Percentiles rank a stretch among this genome's conserved stretches.
phyloP scores from a whole-genome alignment of 2,329 filamentous ascomycete species.

The Akanthomyces lecanii region DNA sequence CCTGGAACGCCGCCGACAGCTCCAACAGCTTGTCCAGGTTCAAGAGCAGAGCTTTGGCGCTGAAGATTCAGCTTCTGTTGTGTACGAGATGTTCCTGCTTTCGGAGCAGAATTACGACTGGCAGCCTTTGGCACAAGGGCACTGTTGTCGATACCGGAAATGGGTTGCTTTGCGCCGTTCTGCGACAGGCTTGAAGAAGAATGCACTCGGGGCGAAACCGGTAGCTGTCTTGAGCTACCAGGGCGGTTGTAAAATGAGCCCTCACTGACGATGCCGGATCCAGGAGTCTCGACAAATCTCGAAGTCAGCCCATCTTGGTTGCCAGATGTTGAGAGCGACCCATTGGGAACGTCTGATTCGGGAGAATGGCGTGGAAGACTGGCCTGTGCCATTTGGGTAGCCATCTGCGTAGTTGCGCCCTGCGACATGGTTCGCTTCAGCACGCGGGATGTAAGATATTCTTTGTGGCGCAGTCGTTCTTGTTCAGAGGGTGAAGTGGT shows the following conservation, averaged over 20 bases:
- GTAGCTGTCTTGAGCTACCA: conserved; percentile 29
- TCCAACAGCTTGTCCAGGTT: conserved; percentile 49
- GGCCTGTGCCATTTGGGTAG: conserved; percentile 47
- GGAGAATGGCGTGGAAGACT: conserved; percentile 35
- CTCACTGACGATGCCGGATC: conserved; percentile 46
- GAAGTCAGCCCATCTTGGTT: conserved; percentile 51
- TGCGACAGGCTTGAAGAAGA: conserved; percentile 37
- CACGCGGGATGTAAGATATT: conserved; percentile 63
- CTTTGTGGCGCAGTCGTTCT: conserved; percentile 50
- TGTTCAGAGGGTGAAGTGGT: conserved; percentile 32
- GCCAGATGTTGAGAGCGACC: conserved; percentile 25
- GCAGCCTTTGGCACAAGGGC: conserved; percentile 44
- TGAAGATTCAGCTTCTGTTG: conserved; percentile 75
- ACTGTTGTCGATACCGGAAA: conserved; percentile 34
- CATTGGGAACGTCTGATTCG: conserved; percentile 26
- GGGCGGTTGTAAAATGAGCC: conserved; percentile 47
- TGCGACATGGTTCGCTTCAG: conserved; percentile 61
- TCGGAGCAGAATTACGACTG: conserved; percentile 36
- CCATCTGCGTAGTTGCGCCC: conserved; percentile 61
- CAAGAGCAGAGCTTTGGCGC: conserved; percentile 67
- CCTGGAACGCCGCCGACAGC: conserved; percentile 37
- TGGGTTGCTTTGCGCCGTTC: conserved; percentile 23
- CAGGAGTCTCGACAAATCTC: conserved; percentile 52
- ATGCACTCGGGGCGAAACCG: conserved; percentile 36
- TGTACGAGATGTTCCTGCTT: conserved; percentile 59